Percentiles rank a stretch among this genome's conserved stretches.
Evolutionary conservation across 441 rosid genomes (phyloP).

Genomic region (Euphorbia schlechtendalii): DNA sequence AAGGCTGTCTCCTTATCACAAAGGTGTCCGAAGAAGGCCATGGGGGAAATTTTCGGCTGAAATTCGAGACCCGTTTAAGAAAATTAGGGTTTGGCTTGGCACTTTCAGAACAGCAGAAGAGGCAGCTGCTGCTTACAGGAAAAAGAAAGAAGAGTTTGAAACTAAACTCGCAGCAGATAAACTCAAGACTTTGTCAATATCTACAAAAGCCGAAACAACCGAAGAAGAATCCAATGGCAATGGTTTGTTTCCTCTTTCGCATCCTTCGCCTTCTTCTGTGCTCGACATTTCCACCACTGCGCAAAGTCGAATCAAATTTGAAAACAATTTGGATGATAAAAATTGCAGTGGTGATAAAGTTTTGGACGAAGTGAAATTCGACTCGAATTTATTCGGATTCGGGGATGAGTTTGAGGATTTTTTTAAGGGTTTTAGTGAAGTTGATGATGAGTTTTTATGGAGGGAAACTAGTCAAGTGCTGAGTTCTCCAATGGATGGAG

Average conservation of each 20-base stretch:
- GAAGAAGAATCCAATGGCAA: slow-evolving; percentile 17
- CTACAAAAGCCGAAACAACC: not conserved
- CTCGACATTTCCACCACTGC: slow-evolving; percentile 28
- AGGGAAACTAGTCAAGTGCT: not conserved
- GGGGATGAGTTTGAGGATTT: slow-evolving; percentile 15
- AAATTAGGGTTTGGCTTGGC: slow-evolving; percentile 37
- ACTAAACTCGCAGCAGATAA: slow-evolving; percentile 11
- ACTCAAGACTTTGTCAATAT: slow-evolving; percentile 6
- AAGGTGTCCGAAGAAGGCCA: slow-evolving; percentile 41
- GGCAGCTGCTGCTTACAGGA: slow-evolving; percentile 40
- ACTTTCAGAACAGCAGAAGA: slow-evolving; percentile 34
- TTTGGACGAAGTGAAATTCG: not conserved
- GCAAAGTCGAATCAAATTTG: slow-evolving; percentile 11
- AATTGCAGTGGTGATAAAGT: not conserved
- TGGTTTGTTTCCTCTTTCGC: slow-evolving; percentile 15
- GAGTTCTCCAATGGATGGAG: slow-evolving; percentile 3
- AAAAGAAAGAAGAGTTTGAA: slow-evolving; percentile 39
- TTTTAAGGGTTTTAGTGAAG: not conserved
- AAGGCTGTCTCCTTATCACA: slow-evolving; percentile 19
- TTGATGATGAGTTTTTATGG: slow-evolving; percentile 10
- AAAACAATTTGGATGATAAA: slow-evolving; percentile 1
- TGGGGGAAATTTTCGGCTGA: slow-evolving; percentile 42
- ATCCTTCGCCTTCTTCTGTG: slow-evolving; percentile 42
- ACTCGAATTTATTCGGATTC: slow-evolving; percentile 17
- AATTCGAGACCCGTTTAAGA: slow-evolving; percentile 34